Conservation (phyloP, 495 filamentous ascomycete genomes). For the Neurospora terricola region DNA sequence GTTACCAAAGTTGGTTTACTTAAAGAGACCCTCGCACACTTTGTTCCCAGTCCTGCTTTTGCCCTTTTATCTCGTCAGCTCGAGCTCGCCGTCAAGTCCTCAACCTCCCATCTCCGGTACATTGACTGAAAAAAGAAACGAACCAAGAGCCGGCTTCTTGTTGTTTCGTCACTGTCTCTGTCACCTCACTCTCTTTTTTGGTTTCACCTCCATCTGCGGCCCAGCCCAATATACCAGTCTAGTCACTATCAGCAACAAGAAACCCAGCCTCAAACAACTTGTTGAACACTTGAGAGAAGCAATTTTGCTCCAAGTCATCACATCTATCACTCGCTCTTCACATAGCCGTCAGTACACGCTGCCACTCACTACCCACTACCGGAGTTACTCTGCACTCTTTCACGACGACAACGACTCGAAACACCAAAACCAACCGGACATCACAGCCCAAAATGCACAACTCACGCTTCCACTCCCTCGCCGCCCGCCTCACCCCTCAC, state of each 20-base stretch:
- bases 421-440: background rate
- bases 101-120: background rate
- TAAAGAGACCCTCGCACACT: background rate
- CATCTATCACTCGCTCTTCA: background rate
- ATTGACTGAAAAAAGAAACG: background rate
- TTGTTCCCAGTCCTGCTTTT: background rate
- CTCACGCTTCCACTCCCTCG: conserved; percentile 41
- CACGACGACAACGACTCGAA: background rate
- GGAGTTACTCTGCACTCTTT: background rate
- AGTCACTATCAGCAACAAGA: background rate
- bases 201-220: background rate
- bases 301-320: background rate
- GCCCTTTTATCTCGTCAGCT: background rate
- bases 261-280: background rate
- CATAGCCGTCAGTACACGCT: background rate
- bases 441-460: conserved; percentile 27
- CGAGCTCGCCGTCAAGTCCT: background rate
- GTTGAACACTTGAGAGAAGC: background rate
- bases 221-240: background rate
- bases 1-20: background rate
- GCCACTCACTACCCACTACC: background rate
- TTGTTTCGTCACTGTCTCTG: background rate
- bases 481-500: conserved; percentile 34
- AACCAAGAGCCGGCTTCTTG: background rate
- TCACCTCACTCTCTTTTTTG: background rate